Conservation (phyloP, 257 asterid species). For the Lycium barbarum region DNA sequence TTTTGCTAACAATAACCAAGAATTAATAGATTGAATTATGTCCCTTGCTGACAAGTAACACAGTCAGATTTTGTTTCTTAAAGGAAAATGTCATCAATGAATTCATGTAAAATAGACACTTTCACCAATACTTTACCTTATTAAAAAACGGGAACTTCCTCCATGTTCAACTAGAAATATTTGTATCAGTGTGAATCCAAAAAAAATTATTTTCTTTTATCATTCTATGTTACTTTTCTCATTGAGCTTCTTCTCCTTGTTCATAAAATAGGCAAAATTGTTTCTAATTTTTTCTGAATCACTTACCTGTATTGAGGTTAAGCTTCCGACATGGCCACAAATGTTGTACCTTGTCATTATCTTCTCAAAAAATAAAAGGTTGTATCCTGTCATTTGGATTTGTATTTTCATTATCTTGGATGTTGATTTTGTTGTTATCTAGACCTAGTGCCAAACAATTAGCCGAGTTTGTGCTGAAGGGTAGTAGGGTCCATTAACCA, state of each 20-base stretch:
- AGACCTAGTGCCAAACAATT: neutral
- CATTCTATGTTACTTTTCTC: neutral
- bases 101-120: neutral
- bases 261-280: too few relatives aligned
- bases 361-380: too few relatives aligned
- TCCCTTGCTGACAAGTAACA: neutral
- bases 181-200: neutral
- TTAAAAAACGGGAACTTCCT: neutral
- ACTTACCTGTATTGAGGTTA: neutral
- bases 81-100: neutral
- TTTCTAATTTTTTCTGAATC: neutral
- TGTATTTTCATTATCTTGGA: neutral
- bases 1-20: constrained; percentile 18
- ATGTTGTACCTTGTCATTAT: too few relatives aligned
- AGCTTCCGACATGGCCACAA: neutral
- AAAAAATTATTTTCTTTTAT: too few relatives aligned
- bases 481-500: too few relatives aligned
- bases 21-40: neutral
- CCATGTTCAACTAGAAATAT: neutral
- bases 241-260: neutral
- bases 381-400: neutral
- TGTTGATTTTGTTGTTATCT: neutral
- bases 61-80: neutral
- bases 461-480: neutral
- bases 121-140: too few relatives aligned